A percentile compares a stretch with the other conserved stretches of the same genome.
Conservation (phyloP, 164 flowering plant species). For the Taxillus chinensis region DNA sequence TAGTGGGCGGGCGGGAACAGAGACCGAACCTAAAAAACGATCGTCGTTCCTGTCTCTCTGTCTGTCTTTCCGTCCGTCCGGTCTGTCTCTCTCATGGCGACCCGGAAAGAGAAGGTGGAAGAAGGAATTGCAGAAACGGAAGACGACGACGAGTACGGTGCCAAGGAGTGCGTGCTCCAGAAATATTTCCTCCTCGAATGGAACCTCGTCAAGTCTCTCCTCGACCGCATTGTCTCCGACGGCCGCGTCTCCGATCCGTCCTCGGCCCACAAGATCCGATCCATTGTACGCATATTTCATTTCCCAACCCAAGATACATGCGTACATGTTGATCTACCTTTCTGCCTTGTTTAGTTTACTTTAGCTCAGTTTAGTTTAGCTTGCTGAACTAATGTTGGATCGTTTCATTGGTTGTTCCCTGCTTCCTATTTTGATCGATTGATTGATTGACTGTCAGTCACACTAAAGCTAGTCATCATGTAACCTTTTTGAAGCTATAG, state of each 20-base stretch:
- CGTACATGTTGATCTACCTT: too few relatives aligned
- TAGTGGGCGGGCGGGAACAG: too few relatives aligned
- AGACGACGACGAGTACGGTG: constrained; percentile 75
- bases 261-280: constrained; percentile 68
- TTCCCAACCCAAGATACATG: too few relatives aligned
- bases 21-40: too few relatives aligned
- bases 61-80: constrained; percentile 8
- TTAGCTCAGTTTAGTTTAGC: too few relatives aligned
- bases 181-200: constrained; percentile 84
- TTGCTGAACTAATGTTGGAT: too few relatives aligned
- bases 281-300: constrained; percentile 40
- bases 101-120: neutral
- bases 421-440: too few relatives aligned
- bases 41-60: neutral
- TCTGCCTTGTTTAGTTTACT: too few relatives aligned
- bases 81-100: constrained; percentile 13
- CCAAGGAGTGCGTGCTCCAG: constrained; percentile 57
- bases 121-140: constrained; percentile 7
- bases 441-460: too few relatives aligned
- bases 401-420: too few relatives aligned
- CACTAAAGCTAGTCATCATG: too few relatives aligned
- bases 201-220: constrained; percentile 68
- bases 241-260: constrained; percentile 57
- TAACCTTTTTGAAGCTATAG: too few relatives aligned
- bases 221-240: constrained; percentile 58